Percentiles rank a stretch among this genome's conserved stretches.
Evolutionary conservation across 495 filamentous ascomycete genomes (phyloP).

Genomic region (Xylona heveae): DNA sequence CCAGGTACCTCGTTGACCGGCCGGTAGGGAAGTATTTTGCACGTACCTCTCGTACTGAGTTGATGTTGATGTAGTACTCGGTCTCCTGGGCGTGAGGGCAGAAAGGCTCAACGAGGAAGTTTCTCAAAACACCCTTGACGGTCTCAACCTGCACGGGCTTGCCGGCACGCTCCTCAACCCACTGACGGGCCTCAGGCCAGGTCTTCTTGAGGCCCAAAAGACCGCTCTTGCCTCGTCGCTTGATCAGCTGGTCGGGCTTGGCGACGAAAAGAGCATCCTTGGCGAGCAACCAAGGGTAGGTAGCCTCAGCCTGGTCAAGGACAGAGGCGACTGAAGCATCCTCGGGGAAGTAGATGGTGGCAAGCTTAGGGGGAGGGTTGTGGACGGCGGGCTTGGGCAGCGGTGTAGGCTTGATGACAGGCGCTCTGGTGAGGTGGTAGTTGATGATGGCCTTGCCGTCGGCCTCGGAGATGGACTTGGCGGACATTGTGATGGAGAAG

Average conservation of each 20-base stretch:
- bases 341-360: constrained; percentile 82
- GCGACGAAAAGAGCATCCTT: constrained; percentile 82
- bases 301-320: constrained; percentile 85
- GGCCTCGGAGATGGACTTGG: constrained; percentile 95
- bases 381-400: constrained; percentile 69
- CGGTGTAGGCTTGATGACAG: constrained; percentile 93
- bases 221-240: constrained; percentile 96
- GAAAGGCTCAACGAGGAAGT: constrained; percentile 97
- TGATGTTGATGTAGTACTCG: constrained; percentile 98
- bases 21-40: constrained; percentile 6
- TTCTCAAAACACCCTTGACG: constrained; percentile 65
- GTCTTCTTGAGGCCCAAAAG: constrained; percentile 92
- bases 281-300: constrained; percentile 82
- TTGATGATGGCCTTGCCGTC: constrained; percentile 99
- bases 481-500: constrained; percentile 61
- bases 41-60: constrained; percentile 77
- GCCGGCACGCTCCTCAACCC: constrained; percentile 79
- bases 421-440: constrained; percentile 97
- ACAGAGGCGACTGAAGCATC: constrained; percentile 62
- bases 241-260: constrained; percentile 99
- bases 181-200: constrained; percentile 78
- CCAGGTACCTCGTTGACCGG: constrained; percentile 4
- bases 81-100: constrained; percentile 82
- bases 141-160: constrained; percentile 88
- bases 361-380: constrained; percentile 80